Base-by-base conservation (phyloP, 2,329 filamentous ascomycete genomes). In the Hypoxylon sp. region DNA sequence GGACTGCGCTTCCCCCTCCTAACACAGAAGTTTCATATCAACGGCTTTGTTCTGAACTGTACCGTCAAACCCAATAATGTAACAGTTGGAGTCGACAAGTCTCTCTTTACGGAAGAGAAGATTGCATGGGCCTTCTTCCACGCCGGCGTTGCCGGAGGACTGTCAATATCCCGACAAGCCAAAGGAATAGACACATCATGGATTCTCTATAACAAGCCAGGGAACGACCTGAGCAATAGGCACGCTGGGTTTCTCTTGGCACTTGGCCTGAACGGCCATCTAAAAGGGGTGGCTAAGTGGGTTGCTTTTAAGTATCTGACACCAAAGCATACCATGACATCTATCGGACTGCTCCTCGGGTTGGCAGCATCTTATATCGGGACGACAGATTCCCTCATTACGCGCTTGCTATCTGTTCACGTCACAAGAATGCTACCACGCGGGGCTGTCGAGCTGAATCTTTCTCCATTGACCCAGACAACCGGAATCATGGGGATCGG, bases 71-170 rank as follows among this genome's bases (percentile, higher is more conserved):
- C 96, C 2, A 88, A 90, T 60, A 95, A 96, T 63, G 92, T 92
- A 29, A 96, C 91, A 2, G 90, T 99, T 24, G 93, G 91, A n/a
- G 92, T 95, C 5, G 95, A 99, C 70, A 92, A 94, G 68, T 82
- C 83, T 4, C 81, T 89, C 2, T 96, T 96, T 69, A 94, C 91
- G 0, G 95, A 99, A 75, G 95, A 99, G 68, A 98, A 96, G 74
- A 92, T 97, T 35, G 94, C 92, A 70, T 99, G 95, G 95, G 93
- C 94, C 0, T 99, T 97, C 75, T 99, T 99, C 75, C 95, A 99
- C 72, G 92, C 96, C 56, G 95, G 95, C 5, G 94, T 96, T 24
- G 90, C 94, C n/a, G 91, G 91, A 20, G 95, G 95, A 2, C 78
- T 99, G 21, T 91, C 92, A 55, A 96, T 99, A 48, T 97, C 95